phyloP scores from a whole-genome alignment of 2,329 filamentous ascomycete species.

The Neonectria magnoliae region DNA sequence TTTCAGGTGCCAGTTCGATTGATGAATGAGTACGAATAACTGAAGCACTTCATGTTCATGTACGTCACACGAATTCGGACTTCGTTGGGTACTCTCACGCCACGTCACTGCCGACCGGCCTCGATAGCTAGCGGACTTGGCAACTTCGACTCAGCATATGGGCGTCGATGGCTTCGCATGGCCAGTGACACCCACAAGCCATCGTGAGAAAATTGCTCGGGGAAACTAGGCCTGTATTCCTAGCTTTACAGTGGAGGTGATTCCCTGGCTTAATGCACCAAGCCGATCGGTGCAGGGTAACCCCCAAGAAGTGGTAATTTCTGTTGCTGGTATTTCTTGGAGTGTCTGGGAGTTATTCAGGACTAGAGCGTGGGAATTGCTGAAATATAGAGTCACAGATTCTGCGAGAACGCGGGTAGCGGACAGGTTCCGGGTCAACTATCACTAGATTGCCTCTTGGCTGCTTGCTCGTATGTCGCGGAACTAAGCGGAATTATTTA shows the following conservation, averaged over 20 bases:
- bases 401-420: not conserved
- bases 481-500: not conserved
- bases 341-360: no score
- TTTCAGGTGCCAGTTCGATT: slow-evolving; percentile 15
- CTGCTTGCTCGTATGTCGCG: not conserved
- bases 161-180: not conserved
- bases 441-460: not conserved
- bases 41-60: not conserved
- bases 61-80: not conserved
- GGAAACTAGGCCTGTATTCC: not conserved
- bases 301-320: no score
- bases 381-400: not conserved
- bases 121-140: not conserved
- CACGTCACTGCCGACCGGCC: not conserved
- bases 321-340: not conserved
- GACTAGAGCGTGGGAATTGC: not conserved
- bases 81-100: not conserved
- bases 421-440: not conserved
- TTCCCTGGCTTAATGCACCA: not conserved
- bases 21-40: not conserved
- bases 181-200: not conserved
- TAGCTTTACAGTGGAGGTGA: not conserved
- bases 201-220: not conserved
- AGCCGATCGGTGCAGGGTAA: not conserved
- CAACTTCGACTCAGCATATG: not conserved